Conservation (phyloP, 2,329 filamentous ascomycete genomes). For the Geoglossum cookeanum region DNA sequence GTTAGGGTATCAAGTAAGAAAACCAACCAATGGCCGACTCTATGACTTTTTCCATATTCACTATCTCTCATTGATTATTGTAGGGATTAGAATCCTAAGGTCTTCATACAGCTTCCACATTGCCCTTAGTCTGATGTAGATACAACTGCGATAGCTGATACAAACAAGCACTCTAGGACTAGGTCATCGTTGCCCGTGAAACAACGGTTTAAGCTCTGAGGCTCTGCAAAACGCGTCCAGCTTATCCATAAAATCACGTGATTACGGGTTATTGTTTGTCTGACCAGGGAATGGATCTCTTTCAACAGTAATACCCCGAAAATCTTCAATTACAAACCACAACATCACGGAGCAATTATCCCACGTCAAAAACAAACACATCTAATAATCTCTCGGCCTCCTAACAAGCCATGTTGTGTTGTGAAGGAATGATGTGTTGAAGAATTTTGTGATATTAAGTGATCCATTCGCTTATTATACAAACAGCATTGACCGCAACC, state of each 20-base stretch:
- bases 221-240: not conserved
- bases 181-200: not conserved
- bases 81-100: not conserved
- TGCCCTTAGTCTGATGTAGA: not conserved
- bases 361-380: no score
- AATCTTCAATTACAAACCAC: no score
- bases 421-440: no score
- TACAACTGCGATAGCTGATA: not conserved
- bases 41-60: constrained; percentile 22
- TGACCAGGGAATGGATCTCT: no score
- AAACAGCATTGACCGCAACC: not conserved
- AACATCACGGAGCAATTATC: no score
- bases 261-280: not conserved
- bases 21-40: constrained; percentile 19
- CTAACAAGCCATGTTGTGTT: no score
- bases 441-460: no score
- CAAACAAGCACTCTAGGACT: not conserved
- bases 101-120: not conserved
- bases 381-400: no score
- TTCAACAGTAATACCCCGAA: no score
- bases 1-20: not conserved
- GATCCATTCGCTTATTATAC: not conserved
- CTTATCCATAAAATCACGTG: not conserved
- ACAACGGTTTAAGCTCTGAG: not conserved
- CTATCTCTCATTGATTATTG: not conserved